Evolutionary conservation across 202 grass and related monocot genomes (phyloP).

Genomic region (Carex arenaria): DNA sequence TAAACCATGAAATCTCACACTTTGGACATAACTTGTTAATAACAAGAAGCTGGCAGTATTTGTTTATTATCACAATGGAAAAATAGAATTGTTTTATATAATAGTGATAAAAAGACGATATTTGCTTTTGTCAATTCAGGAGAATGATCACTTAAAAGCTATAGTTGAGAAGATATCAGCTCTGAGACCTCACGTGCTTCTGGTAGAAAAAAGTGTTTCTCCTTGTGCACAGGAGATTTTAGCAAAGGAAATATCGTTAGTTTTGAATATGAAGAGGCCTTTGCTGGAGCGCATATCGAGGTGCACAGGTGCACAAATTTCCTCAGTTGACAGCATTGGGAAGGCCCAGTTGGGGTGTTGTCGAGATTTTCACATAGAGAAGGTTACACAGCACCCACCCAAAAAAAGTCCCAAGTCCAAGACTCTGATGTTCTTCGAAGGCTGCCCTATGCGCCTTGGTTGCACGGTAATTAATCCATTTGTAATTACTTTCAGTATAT

Average conservation of each 20-base stretch:
- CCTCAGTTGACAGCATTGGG: slow-evolving; percentile 58
- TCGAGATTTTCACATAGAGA: slow-evolving; percentile 74
- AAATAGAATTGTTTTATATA: background rate
- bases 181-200: slow-evolving; percentile 60
- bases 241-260: slow-evolving; percentile 76
- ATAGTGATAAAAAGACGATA: background rate
- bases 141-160: slow-evolving; percentile 55
- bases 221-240: slow-evolving; percentile 79
- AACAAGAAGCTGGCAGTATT: background rate
- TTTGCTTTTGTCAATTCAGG: slow-evolving; percentile 35
- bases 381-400: slow-evolving; percentile 40
- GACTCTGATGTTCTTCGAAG: slow-evolving; percentile 96
- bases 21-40: background rate
- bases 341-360: slow-evolving; percentile 59
- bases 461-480: slow-evolving; percentile 74
- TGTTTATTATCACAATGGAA: background rate
- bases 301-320: slow-evolving; percentile 84
- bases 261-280: slow-evolving; percentile 80
- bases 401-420: slow-evolving; percentile 35
- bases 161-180: slow-evolving; percentile 65
- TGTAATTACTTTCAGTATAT: slow-evolving; percentile 3
- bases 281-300: slow-evolving; percentile 78
- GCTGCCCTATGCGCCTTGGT: slow-evolving; percentile 66
- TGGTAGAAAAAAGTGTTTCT: slow-evolving; percentile 89
- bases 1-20: background rate